Evolutionary conservation across 2,329 filamentous ascomycete genomes (phyloP), one percentile per base, ranked within the genome.

Genomic region (Diaporthe australafricana): DNA sequence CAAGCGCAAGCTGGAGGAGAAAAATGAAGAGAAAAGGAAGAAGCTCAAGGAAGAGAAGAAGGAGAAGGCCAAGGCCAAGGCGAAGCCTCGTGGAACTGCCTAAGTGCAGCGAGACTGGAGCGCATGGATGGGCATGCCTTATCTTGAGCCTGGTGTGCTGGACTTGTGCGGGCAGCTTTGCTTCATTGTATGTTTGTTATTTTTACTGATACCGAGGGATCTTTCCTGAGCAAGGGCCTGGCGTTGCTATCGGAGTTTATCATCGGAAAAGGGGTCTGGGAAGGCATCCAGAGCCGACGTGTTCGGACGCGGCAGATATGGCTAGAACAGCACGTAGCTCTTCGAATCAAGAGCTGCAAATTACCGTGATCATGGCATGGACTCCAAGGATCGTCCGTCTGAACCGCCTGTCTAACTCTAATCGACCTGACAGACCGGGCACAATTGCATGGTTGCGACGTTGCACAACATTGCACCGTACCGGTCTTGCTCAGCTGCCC

Each of bases 1-100:
- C 79, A 99, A 99, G 89, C 90, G 96, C 76, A 99, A 98, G 86
- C 88, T 96, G 47, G 96, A 98, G 67, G 94, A 95, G 84, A 97
- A 97, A 86, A 87, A 94, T 40, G 95, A 95, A 77, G 93, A 95
- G 77, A 95, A 94, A 83, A 98, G 96, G 86, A 98, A 98, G 89
- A 97, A 95, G 85, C 88, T 93, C 76, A 99, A 98, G 88, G 91
- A 94, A 74, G 94, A 97, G 71, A 95, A 96, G 79, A 98, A 98
- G 86, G 94, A 95, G 75, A 99, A 98, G 89, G 95, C 95, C 76
- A 94, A 94, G 75, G 89, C 91, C 27, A 99, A 98, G 85, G 88
- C 92, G 7, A 98, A 96, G 85, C 95, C 96, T 17, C 90, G 94
- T 74, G 92, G 91, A 27, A 86, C 89, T 32, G 84, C 81, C 22